Base-by-base conservation (phyloP, 768 basidiomycete genomes). In the Lanmaoa pseudosensibilis region DNA sequence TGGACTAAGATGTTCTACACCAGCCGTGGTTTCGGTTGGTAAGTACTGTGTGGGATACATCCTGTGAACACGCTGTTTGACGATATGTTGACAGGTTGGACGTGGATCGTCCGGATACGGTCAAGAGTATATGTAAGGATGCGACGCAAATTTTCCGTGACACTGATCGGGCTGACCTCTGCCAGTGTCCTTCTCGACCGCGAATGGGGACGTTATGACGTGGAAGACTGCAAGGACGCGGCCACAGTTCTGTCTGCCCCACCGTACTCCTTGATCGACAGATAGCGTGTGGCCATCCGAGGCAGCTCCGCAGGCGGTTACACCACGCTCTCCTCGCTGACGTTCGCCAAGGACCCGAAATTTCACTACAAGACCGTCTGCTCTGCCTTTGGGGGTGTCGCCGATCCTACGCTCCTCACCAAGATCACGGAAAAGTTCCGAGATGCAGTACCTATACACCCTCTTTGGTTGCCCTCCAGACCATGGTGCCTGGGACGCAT, bases 51-150 rank as follows among this genome's bases (percentile, higher is more conserved):
- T 27, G 27, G 58, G 37, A 23, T 8, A 16, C 18, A 7, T 39
- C 8, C 5, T 56, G 5, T 40, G 55, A 34, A 27, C 19, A 25
- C 15, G 2, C 19, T 7, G 36, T 34, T 32, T 37, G 33, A 68
- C 27, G 25, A 64, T 59, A 0, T 53, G 53, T 36, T 3, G 3
- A 47, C 55, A 84, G 86, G 82, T 63, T 88, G 30, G 86, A 87
- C 50, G 87, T 15, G 90, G 90, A 4, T 87, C 86, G 0, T 83
- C 83, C 13, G 85, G 86, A 0, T 90, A 85, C 60, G 91, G 91
- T 0, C 78, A 86, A 6, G 71, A 71, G n/a, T 93, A 90, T 61
- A 81, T 79, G 77, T 77, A 57, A 43, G 74, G 16, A 39, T 30
- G 1, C 5, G 8, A 36, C 27, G 27, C 27, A 6, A 6, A 27